Percentiles rank a stretch among this genome's conserved stretches.
These are phyloP conservation scores for Aspergillus diversus DNA, from an alignment of 495 filamentous ascomycete species.

Conservation along the genomic window DNA sequence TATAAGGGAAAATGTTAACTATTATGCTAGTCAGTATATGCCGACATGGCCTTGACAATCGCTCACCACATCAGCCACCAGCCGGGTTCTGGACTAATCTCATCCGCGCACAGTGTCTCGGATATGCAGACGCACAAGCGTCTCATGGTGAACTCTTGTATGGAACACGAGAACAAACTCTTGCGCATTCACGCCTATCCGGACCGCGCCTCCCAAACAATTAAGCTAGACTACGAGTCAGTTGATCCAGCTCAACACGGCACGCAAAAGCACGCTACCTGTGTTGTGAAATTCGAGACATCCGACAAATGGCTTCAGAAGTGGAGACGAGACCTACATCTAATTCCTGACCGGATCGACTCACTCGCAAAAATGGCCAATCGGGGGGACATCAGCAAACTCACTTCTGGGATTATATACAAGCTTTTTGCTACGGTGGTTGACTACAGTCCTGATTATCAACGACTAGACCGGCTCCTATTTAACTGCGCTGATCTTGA, in stretches of 20 bases:
- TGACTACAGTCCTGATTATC: slow-evolving; percentile 57
- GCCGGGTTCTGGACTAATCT: background rate
- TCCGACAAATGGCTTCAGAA: background rate
- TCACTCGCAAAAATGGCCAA: background rate
- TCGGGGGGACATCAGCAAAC: background rate
- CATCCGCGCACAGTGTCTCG: background rate
- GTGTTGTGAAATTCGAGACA: background rate
- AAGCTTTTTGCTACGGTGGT: background rate
- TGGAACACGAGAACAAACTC: background rate
- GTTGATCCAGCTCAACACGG: too few species aligned
- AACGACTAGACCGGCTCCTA: slow-evolving; percentile 56
- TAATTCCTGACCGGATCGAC: background rate
- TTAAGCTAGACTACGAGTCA: background rate
- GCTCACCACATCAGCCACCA: background rate
- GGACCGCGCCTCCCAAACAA: background rate
- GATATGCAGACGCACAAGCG: background rate
- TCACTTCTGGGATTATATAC: background rate
- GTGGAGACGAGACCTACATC: background rate
- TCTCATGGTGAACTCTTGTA: background rate
- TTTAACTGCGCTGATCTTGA: slow-evolving; percentile 37
- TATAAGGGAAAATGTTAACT: background rate
- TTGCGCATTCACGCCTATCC: background rate
- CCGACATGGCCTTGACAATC: slow-evolving; percentile 12
- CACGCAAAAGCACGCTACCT: background rate
- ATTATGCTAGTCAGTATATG: slow-evolving; percentile 9